These are phyloP conservation scores for Juncus effusus DNA, from an alignment of 176 grass and related monocot species.

Conservation along the genomic window DNA sequence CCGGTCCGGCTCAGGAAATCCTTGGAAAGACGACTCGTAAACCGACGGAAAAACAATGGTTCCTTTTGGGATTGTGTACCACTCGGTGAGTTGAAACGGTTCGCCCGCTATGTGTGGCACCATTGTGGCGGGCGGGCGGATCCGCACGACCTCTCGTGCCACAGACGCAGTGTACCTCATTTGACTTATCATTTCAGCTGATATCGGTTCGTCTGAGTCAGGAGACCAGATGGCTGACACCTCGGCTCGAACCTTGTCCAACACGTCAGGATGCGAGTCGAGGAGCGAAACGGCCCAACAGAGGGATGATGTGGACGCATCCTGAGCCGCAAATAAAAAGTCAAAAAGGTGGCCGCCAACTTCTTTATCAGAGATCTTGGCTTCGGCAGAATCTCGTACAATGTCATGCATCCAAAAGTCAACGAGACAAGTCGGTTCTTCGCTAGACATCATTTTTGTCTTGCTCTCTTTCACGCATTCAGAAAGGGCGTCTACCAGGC, in stretches of 20 bases:
- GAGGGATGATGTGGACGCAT: conserved; percentile 84
- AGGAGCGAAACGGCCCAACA: conserved; percentile 67
- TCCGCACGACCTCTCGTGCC: conserved; percentile 70
- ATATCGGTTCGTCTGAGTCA: conserved; percentile 50
- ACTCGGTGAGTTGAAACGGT: conserved; percentile 73
- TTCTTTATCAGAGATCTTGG: conserved; percentile 38
- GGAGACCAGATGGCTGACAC: conserved; percentile 48
- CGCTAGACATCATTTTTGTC: conserved; percentile 45
- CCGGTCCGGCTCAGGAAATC: conserved; percentile 45
- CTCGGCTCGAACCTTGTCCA: conserved; percentile 63
- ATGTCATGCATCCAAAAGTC: conserved; percentile 89
- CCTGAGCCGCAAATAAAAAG: conserved; percentile 92
- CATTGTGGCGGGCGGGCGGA: conserved; percentile 65
- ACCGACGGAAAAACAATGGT: conserved; percentile 73
- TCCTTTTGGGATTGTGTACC: conserved; percentile 89
- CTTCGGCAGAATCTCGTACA: conserved; percentile 47
- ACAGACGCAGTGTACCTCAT: conserved; percentile 86
- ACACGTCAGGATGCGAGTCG: conserved; percentile 70
- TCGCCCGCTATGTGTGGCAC: conserved; percentile 79
- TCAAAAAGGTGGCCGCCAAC: conserved; percentile 64
- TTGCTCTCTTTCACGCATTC: conserved; percentile 53
- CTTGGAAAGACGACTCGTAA: conserved; percentile 86
- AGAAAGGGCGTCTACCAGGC: conserved; percentile 52
- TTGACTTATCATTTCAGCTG: conserved; percentile 40
- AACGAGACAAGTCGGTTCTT: conserved; percentile 61